Evolutionary conservation across 2,329 filamentous ascomycete species (phyloP), one percentile per base, ranked within the genome.

Genomic region (Xylaria sp.): DNA sequence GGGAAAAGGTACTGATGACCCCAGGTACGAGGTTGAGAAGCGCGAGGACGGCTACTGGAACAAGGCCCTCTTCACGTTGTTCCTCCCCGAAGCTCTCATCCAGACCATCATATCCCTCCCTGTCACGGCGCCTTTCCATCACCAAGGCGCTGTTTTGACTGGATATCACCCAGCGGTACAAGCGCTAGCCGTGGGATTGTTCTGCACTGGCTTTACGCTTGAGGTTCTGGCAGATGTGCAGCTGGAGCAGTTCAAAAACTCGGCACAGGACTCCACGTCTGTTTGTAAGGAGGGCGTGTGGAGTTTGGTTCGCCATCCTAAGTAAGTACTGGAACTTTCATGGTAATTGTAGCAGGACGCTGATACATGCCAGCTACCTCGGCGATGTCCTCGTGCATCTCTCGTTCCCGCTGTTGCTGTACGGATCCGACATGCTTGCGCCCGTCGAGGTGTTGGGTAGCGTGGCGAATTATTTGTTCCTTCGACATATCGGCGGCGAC

Each of bases 301-400:
- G 85, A 86, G 85, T 70, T 81, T 89, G 36, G 86, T 89, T 29
- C 79, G 87, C 55, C 86, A 89, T 77, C 87, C 87, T 0, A 89
- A 89, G 86, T 88, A 79, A 75, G 84, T 79, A 42, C n/a, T 5
- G 31, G 5, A 6, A 15, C 13, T 10, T 27, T 33, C 10, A 6
- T 10, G 1, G 10, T 2, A 54, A 17, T 17, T 17, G 1, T 27
- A 33, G 33, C 10, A 5, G 4, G 22, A 15, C 9, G 10, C 36
- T 42, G 2, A 63, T 57, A 51, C n/a, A 20, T 31, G 2, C 22
- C n/a, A 88, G 86, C 77, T 89, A 89, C 72, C 83, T 89, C n/a
- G 87, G 87, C 1, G 87, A 89, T 63, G 80, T 84, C 2, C 79
- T 89, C 3, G 81, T 87, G 10, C 87, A 90, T 72, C 72, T 86